Percentiles rank a stretch among this genome's conserved stretches.
phyloP scores from a whole-genome alignment of 179 eudicot genomes.

The Corrigiola litoralis region DNA sequence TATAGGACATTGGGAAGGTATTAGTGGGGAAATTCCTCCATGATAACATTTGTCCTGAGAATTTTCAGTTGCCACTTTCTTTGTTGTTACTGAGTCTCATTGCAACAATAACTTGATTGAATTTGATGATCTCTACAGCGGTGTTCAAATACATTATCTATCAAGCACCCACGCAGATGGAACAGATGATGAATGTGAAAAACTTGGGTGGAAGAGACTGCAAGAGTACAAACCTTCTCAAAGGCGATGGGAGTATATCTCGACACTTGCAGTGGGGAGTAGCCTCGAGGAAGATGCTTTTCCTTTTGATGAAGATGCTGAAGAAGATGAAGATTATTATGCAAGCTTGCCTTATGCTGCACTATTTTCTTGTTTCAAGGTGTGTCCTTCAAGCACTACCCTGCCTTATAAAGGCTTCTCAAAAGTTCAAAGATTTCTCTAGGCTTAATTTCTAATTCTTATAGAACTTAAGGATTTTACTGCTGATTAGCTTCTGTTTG shows the following conservation, averaged over 20 bases:
- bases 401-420: background rate
- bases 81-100: background rate
- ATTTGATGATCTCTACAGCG: slow-evolving; percentile 40
- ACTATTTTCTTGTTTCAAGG: slow-evolving; percentile 90
- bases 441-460: background rate
- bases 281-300: slow-evolving; percentile 35
- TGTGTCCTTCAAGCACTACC: slow-evolving; percentile 12
- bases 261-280: slow-evolving; percentile 49
- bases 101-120: background rate
- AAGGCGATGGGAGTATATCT: slow-evolving; percentile 65
- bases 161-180: slow-evolving; percentile 72
- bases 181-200: slow-evolving; percentile 71
- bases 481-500: background rate
- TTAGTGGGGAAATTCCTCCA: too few species aligned
- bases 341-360: slow-evolving; percentile 98
- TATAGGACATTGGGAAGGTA: too few species aligned
- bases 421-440: background rate
- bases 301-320: slow-evolving; percentile 54
- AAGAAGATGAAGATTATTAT: slow-evolving; percentile 69
- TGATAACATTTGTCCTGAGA: too few species aligned
- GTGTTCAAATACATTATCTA: slow-evolving; percentile 80
- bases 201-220: slow-evolving; percentile 75
- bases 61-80: background rate
- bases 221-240: slow-evolving; percentile 72
- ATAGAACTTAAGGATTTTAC: background rate